Evolutionary conservation across 352 stramenopile genomes (phyloP).

Genomic region (Phytophthora sp.): DNA sequence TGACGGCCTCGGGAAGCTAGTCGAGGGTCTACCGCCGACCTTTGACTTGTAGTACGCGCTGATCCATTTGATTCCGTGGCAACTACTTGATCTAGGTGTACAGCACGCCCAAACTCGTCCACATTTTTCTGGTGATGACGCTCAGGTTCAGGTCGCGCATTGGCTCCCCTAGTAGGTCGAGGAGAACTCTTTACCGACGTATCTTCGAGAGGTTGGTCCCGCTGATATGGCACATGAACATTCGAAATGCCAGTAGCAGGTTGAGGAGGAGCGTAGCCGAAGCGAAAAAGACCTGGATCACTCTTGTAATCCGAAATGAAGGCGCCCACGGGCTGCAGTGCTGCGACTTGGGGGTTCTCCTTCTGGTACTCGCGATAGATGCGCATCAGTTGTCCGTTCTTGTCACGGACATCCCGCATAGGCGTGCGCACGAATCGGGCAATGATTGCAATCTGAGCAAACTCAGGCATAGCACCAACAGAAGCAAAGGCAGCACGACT

Average conservation of each 20-base stretch:
- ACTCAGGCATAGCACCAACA: constrained; percentile 72
- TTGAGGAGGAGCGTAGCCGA: constrained; percentile 75
- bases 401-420: constrained; percentile 71
- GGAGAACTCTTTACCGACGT: constrained; percentile 21
- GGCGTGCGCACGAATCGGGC: constrained; percentile 68
- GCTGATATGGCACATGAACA: constrained; percentile 60
- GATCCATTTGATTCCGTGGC: constrained; percentile 11
- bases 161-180: constrained; percentile 13
- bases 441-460: constrained; percentile 76
- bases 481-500: constrained; percentile 73
- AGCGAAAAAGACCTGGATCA: constrained; percentile 65
- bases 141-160: constrained; percentile 14
- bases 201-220: constrained; percentile 38
- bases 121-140: constrained; percentile 28
- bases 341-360: constrained; percentile 68
- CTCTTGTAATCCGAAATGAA: constrained; percentile 51
- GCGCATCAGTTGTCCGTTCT: constrained; percentile 81
- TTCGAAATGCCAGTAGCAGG: constrained; percentile 57
- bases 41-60: constrained; percentile 7
- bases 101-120: constrained; percentile 69
- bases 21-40: constrained; percentile 32
- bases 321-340: constrained; percentile 53
- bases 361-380: constrained; percentile 74
- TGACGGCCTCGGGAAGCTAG: constrained; percentile 26
- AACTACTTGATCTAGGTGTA: constrained; percentile 26